Percentiles rank a stretch among this genome's conserved stretches.
phyloP scores from a whole-genome alignment of 2,329 filamentous ascomycete species.

The Rachicladosporium sp. region DNA sequence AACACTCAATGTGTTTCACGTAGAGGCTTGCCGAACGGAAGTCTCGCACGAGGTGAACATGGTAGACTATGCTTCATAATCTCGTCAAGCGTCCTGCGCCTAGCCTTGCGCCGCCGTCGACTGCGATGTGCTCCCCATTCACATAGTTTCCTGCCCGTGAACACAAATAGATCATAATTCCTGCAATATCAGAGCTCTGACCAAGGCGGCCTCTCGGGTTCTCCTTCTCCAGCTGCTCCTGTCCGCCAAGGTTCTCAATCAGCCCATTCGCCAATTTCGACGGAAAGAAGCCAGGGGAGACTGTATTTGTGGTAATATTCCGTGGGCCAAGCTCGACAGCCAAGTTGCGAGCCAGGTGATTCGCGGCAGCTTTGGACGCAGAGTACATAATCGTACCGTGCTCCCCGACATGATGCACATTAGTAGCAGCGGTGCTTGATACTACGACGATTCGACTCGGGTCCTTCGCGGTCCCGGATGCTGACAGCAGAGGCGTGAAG shows the following conservation, averaged over 20 bases:
- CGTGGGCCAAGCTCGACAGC: constrained; percentile 69
- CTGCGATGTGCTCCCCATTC: constrained; percentile 55
- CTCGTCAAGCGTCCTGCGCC: constrained; percentile 14
- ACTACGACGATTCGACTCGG: constrained; percentile 75
- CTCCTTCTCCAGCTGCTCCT: constrained; percentile 42
- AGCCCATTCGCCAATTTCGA: constrained; percentile 61
- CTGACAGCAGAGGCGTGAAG: constrained; percentile 63
- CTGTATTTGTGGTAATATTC: constrained; percentile 61
- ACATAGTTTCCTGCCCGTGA: constrained; percentile 56
- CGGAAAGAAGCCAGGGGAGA: constrained; percentile 56
- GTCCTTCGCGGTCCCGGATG: constrained; percentile 45
- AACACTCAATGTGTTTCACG: too few species aligned
- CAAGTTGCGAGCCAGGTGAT: constrained; percentile 71
- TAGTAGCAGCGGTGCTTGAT: constrained; percentile 66
- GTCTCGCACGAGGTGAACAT: too few species aligned
- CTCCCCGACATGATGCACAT: constrained; percentile 55
- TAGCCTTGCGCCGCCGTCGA: constrained; percentile 49
- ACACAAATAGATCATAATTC: constrained; percentile 57
- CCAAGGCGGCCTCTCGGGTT: constrained; percentile 59
- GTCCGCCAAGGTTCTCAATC: constrained; percentile 57
- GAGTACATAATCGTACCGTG: constrained; percentile 72
- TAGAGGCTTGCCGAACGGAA: too few species aligned
- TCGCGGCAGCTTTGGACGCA: constrained; percentile 73
- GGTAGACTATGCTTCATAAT: constrained; percentile 6
- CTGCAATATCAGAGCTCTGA: constrained; percentile 58